phyloP scores from a whole-genome alignment of 2,329 filamentous ascomycete species.

The Aspergillus neotritici region DNA sequence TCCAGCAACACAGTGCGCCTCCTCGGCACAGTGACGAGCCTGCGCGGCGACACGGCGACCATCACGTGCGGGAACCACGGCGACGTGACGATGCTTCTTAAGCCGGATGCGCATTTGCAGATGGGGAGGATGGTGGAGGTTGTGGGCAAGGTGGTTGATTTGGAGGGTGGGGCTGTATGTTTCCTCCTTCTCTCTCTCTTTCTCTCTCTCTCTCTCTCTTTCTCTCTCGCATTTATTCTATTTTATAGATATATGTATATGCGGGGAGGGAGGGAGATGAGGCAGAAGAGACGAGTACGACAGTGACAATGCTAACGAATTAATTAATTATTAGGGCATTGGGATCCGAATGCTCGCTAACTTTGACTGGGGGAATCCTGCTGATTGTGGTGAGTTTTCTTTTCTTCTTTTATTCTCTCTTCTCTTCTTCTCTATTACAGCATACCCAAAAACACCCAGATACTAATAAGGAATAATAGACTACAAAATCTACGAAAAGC shows the following conservation, averaged over 20 bases:
- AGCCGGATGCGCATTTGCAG: slow-evolving; percentile 48
- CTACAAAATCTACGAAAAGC: slow-evolving; percentile 65
- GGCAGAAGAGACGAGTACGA: too few relatives aligned
- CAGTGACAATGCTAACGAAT: slow-evolving; percentile 10
- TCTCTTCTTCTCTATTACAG: not conserved
- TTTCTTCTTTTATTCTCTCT: not conserved
- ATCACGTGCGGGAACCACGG: slow-evolving; percentile 68
- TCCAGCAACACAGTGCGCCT: slow-evolving; percentile 68
- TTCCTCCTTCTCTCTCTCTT: not conserved
- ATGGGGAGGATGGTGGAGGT: slow-evolving; percentile 44
- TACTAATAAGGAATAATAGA: slow-evolving; percentile 48
- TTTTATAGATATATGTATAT: too few relatives aligned
- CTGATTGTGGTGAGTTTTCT: slow-evolving; percentile 33
- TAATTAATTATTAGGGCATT: slow-evolving; percentile 28
- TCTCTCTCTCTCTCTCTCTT: not conserved
- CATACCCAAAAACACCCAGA: not conserved
- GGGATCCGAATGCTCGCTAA: slow-evolving; percentile 39
- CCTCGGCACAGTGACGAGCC: slow-evolving; percentile 74
- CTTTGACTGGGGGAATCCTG: slow-evolving; percentile 40
- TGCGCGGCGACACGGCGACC: slow-evolving; percentile 73
- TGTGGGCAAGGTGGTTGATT: slow-evolving; percentile 41
- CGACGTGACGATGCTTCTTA: slow-evolving; percentile 66
- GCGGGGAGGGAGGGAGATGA: too few relatives aligned
- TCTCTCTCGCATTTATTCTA: too few relatives aligned
- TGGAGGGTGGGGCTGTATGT: slow-evolving; percentile 36